These are phyloP conservation scores for Musa troglodytarum DNA, from an alignment of 176 grass and related monocot species.

Conservation along the genomic window DNA sequence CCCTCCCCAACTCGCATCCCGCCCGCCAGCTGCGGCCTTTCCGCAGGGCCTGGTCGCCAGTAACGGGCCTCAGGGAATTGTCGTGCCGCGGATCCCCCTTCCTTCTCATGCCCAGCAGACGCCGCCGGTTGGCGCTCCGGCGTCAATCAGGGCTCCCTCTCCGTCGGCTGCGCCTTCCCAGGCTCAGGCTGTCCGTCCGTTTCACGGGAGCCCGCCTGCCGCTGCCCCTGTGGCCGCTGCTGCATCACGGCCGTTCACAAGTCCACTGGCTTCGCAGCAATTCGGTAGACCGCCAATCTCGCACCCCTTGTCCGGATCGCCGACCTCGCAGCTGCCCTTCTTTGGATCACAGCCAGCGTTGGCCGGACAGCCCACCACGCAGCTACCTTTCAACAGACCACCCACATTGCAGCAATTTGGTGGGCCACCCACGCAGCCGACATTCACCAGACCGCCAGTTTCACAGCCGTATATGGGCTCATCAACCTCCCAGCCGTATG, in stretches of 20 bases:
- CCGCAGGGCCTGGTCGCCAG: constrained; percentile 8
- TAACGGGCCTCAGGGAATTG: constrained; percentile 2
- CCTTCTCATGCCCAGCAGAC: background rate
- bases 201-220: constrained; percentile 11
- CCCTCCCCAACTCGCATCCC: constrained; percentile 1
- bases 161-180: constrained; percentile 24
- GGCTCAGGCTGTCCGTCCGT: background rate
- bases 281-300: background rate
- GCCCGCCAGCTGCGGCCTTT: constrained; percentile 12
- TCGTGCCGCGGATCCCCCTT: background rate
- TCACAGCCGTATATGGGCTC: background rate
- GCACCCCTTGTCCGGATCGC: background rate
- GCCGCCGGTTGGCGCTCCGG: background rate
- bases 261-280: background rate
- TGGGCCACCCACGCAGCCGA: background rate
- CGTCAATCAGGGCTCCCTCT: background rate
- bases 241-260: background rate
- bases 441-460: background rate
- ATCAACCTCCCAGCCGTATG: constrained; percentile 1
- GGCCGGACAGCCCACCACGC: constrained; percentile 5
- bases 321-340: background rate
- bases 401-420: background rate
- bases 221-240: background rate
- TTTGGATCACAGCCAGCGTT: constrained; percentile 1
- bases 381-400: constrained; percentile 16